Evolutionary conservation across 441 rosid species (phyloP), one percentile per base, ranked within the genome.

Genomic region (Arabidopsis hybrid): DNA sequence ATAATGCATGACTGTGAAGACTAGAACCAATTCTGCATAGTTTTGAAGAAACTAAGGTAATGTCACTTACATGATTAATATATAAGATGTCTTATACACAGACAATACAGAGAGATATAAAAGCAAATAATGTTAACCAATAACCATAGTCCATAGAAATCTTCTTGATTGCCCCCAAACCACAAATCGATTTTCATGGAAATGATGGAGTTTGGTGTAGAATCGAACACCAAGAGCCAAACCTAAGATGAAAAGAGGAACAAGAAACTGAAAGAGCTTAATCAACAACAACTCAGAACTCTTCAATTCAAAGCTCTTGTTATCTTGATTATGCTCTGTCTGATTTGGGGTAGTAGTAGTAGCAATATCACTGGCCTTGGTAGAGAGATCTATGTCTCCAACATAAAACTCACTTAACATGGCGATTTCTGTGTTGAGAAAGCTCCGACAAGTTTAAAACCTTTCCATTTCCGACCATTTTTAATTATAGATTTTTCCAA

Each of bases 401-500:
- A 90, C 80, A 8, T 79, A 86, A 73, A 68, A 82, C 71, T 91
- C 96, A 17, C 87, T 92, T 85, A 90, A 84, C 96, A 90, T 89
- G 8, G 88, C 91, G 26, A 21, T 65, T 79, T 85, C 8, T 85
- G 83, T 91, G 91, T 56, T 82, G 62, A 26, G 94, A 80, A 40
- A 91, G 90, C 73, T 91, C 85, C 6, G 83, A 72, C 80, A 91
- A 78, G 75, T 86, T 79, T 77, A 42, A 85, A 31, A 80, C 71
- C 83, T 87, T 87, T 43, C 80, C 71, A 13, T 67, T 80, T 31
- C 80, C 84, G 16, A 83, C 88, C 92, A 86, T 89, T 39, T 71
- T 52, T 1, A 2, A 31, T 10, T 31, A 31, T 31, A 31, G 5
- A 31, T 31, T 31, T 31, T 31, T 31, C 32, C 6, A 31, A 31